These are phyloP conservation scores for Cercospora nicotianae DNA, from an alignment of 2,329 filamentous ascomycete genomes.

Conservation along the genomic window DNA sequence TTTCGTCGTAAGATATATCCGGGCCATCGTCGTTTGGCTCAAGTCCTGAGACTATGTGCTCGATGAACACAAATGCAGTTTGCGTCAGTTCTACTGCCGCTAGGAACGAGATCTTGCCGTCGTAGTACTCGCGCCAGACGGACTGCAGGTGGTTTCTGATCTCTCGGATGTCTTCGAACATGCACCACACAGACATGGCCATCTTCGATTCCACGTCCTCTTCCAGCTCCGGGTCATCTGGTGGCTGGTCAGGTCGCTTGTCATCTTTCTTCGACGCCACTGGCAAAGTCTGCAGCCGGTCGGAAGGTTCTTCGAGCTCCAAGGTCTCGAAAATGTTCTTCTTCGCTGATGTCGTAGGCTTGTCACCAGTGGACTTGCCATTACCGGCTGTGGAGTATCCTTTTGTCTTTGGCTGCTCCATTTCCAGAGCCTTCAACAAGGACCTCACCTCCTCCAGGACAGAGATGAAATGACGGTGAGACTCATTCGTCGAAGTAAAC, in stretches of 20 bases:
- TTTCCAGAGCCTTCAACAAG: background rate
- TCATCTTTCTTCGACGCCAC: background rate
- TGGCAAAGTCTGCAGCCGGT: background rate
- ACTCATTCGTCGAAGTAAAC: background rate
- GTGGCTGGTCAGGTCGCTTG: background rate
- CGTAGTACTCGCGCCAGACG: background rate
- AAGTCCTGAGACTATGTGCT: background rate
- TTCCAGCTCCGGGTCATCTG: background rate
- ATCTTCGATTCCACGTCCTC: background rate
- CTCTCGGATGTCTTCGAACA: conserved; percentile 4
- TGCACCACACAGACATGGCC: conserved; percentile 1
- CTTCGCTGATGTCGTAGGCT: background rate
- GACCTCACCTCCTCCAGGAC: background rate
- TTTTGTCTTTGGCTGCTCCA: background rate
- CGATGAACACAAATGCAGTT: background rate
- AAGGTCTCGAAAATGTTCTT: conserved; percentile 1
- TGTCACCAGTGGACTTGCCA: background rate
- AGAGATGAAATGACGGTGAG: background rate
- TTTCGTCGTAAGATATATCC: background rate
- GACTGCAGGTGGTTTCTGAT: background rate
- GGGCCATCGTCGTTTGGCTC: background rate
- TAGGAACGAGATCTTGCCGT: background rate
- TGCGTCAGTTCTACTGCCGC: background rate
- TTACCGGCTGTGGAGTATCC: background rate
- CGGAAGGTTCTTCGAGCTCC: background rate